phyloP scores from a whole-genome alignment of 768 basidiomycete species.

The Lactarius akahatsu region DNA sequence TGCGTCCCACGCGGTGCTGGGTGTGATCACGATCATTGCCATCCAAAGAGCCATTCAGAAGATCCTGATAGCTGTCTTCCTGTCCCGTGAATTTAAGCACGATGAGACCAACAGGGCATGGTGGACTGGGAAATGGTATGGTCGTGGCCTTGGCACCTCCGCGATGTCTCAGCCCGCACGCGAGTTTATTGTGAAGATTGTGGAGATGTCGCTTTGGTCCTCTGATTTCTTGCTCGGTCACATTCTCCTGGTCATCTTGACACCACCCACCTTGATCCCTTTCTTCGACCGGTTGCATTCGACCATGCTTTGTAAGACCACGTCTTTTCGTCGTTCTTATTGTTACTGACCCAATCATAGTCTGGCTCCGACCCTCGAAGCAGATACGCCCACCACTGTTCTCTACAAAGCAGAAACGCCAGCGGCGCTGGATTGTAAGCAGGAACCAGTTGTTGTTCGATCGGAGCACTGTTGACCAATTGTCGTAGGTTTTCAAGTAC shows the following conservation, averaged over 20 bases:
- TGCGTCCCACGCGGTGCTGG: constrained; percentile 88
- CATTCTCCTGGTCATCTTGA: constrained; percentile 86
- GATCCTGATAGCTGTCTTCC: constrained; percentile 88
- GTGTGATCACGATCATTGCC: constrained; percentile 85
- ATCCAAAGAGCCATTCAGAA: constrained; percentile 95
- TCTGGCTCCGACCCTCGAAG: constrained; percentile 95
- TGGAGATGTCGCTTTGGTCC: constrained; percentile 93
- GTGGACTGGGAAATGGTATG: constrained; percentile 99
- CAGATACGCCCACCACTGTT: constrained; percentile 92
- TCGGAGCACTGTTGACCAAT: constrained; percentile 2
- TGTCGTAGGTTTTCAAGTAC: constrained; percentile 71
- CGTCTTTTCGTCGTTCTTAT: not conserved
- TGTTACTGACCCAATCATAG: constrained; percentile 39
- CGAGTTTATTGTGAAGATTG: constrained; percentile 97
- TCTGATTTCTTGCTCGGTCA: constrained; percentile 90
- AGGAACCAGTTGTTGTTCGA: not conserved
- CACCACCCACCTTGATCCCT: constrained; percentile 84
- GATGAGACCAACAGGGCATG: constrained; percentile 98
- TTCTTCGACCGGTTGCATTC: constrained; percentile 92
- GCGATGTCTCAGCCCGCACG: constrained; percentile 98
- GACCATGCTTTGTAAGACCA: constrained; percentile 49
- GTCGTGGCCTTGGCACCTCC: constrained; percentile 84
- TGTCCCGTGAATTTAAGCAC: constrained; percentile 98
- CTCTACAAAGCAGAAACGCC: constrained; percentile 90
- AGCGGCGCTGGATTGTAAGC: constrained; percentile 85